These are phyloP conservation scores for Triangularia verruculosa DNA, from an alignment of 2,329 filamentous ascomycete species.

Conservation along the genomic window DNA sequence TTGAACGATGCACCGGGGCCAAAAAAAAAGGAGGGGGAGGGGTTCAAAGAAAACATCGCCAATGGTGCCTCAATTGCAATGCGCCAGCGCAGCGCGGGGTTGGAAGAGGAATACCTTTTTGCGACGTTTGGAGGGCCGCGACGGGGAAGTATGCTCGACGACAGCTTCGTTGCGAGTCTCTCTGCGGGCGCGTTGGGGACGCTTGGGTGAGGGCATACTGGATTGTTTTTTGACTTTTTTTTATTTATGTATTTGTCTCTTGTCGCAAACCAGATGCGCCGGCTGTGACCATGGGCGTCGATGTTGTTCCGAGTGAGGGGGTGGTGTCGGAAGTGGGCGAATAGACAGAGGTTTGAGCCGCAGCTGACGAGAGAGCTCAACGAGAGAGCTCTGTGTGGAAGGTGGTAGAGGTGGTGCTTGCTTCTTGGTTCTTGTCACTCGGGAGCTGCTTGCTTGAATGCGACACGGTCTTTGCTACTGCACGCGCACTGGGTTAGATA, in stretches of 20 bases:
- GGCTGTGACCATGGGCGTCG: conserved; percentile 16
- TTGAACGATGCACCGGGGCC: not conserved
- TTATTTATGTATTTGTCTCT: not conserved
- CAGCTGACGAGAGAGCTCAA: conserved; percentile 3
- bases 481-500: conserved; percentile 8
- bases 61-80: not conserved
- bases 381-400: not conserved
- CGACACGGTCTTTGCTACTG: conserved; percentile 11
- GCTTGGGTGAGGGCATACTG: conserved; percentile 34
- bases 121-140: conserved; percentile 61
- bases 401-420: not conserved
- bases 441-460: conserved; percentile 13
- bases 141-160: conserved; percentile 54
- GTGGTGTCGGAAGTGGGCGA: conserved; percentile 13
- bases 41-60: conserved; percentile 7
- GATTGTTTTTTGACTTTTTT: conserved; percentile 6
- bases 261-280: not conserved
- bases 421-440: conserved; percentile 1
- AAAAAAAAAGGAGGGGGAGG: not conserved
- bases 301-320: conserved; percentile 15
- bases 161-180: conserved; percentile 34
- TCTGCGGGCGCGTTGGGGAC: conserved; percentile 31
- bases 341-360: not conserved
- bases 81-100: conserved; percentile 12
- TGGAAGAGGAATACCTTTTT: conserved; percentile 49